These are phyloP conservation scores for Leishmania martiniquensis DNA, from an alignment of 208 protist genomes.

Conservation along the genomic window DNA sequence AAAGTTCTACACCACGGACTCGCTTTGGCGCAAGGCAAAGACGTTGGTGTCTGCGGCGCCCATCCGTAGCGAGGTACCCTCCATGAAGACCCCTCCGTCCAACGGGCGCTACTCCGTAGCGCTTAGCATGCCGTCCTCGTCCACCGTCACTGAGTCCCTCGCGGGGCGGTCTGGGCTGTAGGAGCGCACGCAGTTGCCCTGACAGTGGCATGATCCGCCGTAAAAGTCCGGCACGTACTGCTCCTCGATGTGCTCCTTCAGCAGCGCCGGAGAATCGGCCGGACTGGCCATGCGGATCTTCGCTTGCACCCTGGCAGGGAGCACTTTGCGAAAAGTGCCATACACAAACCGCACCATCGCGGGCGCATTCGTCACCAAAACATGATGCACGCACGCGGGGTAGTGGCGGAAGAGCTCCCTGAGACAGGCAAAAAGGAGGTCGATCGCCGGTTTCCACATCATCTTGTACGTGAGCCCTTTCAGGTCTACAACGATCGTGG, in stretches of 20 bases:
- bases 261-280: constrained; percentile 32
- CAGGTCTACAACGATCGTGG: constrained; percentile 54
- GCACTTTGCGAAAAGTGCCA: constrained; percentile 37
- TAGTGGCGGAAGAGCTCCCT: constrained; percentile 46
- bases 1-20: constrained; percentile 54
- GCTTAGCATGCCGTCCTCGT: background rate
- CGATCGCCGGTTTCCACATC: constrained; percentile 65
- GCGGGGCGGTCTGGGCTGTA: constrained; percentile 30
- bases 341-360: constrained; percentile 62
- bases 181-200: constrained; percentile 39
- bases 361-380: constrained; percentile 62
- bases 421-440: constrained; percentile 40
- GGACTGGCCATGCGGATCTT: constrained; percentile 54
- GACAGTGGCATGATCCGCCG: constrained; percentile 60
- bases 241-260: constrained; percentile 53
- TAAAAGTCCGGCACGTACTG: constrained; percentile 51
- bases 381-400: constrained; percentile 53
- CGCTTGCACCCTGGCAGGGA: constrained; percentile 35
- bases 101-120: constrained; percentile 23
- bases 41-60: constrained; percentile 37
- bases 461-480: constrained; percentile 57
- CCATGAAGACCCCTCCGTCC: constrained; percentile 19
- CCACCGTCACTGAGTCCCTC: background rate
- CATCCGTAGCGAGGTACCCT: constrained; percentile 41
- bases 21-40: constrained; percentile 30